These are phyloP conservation scores for Sphaerulina musiva DNA, from an alignment of 2,329 filamentous ascomycete genomes.

Conservation along the genomic window DNA sequence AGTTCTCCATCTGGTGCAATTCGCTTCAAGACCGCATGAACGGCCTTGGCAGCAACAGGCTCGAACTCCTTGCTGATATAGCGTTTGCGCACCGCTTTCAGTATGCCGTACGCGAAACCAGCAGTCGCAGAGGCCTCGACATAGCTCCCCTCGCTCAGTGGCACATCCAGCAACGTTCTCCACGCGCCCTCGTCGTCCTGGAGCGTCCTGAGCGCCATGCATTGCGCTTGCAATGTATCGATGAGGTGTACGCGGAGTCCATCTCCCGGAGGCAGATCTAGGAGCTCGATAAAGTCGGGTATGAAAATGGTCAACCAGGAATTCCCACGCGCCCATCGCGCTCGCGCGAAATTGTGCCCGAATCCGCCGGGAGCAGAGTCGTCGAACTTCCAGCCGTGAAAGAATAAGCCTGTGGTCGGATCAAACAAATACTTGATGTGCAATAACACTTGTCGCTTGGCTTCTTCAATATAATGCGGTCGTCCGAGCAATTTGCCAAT, in stretches of 20 bases:
- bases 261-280: constrained; percentile 55
- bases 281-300: constrained; percentile 69
- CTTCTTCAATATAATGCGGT: constrained; percentile 69
- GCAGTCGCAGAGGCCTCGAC: constrained; percentile 71
- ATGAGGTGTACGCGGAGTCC: constrained; percentile 55
- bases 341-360: constrained; percentile 52
- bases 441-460: constrained; percentile 68
- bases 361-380: constrained; percentile 47
- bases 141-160: constrained; percentile 62
- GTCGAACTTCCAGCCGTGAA: constrained; percentile 75
- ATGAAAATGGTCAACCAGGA: constrained; percentile 78
- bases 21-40: constrained; percentile 60
- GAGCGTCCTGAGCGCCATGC: constrained; percentile 54
- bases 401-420: constrained; percentile 64
- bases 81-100: constrained; percentile 64
- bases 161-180: constrained; percentile 66
- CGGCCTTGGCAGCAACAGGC: constrained; percentile 56
- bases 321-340: constrained; percentile 56
- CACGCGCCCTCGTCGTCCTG: constrained; percentile 60
- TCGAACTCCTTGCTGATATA: constrained; percentile 61
- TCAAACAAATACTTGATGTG: constrained; percentile 77
- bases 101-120: constrained; percentile 71
- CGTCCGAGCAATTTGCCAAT: constrained; percentile 65
- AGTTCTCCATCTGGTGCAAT: constrained; percentile 64
- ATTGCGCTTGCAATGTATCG: constrained; percentile 62